A percentile compares a stretch with the other conserved stretches of the same genome.
Conservation (phyloP, 257 asterid genomes). For the Cruciata laevipes region DNA sequence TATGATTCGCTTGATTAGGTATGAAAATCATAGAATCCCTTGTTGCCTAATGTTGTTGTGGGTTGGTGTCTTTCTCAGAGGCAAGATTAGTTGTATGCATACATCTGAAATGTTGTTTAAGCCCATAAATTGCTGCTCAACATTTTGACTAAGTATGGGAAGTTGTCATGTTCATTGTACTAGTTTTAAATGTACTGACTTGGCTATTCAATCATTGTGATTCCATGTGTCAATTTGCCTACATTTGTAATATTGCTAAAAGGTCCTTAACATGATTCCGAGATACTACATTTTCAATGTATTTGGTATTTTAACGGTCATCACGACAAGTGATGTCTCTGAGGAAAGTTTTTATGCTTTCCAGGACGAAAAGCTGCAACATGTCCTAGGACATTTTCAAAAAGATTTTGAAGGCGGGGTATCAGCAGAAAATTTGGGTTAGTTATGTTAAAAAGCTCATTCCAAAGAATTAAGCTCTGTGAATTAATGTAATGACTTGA, state of each 20-base stretch:
- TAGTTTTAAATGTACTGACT: neutral
- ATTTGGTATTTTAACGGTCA: neutral
- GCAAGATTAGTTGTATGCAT: neutral
- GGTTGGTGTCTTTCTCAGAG: neutral
- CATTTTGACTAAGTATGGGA: neutral
- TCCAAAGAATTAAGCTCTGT: conserved; percentile 9
- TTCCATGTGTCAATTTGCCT: neutral
- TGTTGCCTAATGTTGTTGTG: neutral
- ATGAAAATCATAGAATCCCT: neutral
- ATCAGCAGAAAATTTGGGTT: conserved; percentile 96
- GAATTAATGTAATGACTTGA: conserved; percentile 27
- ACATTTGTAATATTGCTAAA: neutral
- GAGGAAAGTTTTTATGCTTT: conserved; percentile 23
- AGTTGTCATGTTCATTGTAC: neutral
- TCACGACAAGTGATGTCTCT: conserved; percentile 17
- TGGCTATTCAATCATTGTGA: neutral
- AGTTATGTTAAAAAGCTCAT: conserved; percentile 30
- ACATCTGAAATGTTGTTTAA: neutral
- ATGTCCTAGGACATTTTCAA: conserved; percentile 86
- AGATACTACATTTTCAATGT: neutral
- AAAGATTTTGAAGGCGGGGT: conserved; percentile 97
- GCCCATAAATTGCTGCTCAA: neutral
- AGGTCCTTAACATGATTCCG: neutral
- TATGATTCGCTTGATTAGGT: neutral
- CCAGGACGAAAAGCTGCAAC: conserved; percentile 86